Evolutionary conservation across 176 grass and related monocot genomes (phyloP).

Genomic region (Eragrostis curvula): DNA sequence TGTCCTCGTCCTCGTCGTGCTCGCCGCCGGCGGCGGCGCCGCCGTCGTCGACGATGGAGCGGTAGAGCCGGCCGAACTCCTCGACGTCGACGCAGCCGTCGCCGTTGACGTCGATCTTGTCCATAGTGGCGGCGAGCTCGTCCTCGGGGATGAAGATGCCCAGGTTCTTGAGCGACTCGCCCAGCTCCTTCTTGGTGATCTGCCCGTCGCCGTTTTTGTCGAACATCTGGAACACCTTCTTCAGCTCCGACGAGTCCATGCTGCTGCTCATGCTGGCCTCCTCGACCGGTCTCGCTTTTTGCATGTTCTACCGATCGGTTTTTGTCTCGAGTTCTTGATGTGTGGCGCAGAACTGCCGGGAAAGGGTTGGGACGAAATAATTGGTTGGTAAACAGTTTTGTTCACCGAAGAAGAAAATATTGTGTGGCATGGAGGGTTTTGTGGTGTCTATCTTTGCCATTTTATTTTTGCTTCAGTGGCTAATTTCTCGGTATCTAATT

Average conservation of each 20-base stretch:
- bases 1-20: constrained; percentile 61
- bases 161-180: constrained; percentile 65
- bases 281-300: not conserved
- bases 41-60: constrained; percentile 49
- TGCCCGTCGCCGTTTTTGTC: constrained; percentile 69
- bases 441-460: constrained; percentile 27
- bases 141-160: constrained; percentile 71
- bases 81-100: constrained; percentile 75
- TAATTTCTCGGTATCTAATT: no score
- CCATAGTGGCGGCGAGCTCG: constrained; percentile 64
- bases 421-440: constrained; percentile 40
- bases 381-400: constrained; percentile 9
- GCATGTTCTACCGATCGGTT: constrained; percentile 3
- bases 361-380: not conserved
- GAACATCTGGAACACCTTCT: constrained; percentile 82
- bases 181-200: constrained; percentile 73
- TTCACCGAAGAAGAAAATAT: not conserved
- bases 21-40: not conserved
- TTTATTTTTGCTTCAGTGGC: not conserved
- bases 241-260: constrained; percentile 62
- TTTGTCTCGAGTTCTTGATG: not conserved
- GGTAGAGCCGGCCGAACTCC: constrained; percentile 71
- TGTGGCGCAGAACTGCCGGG: not conserved
- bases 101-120: constrained; percentile 65
- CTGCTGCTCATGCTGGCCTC: not conserved